Base-by-base conservation (phyloP, 495 filamentous ascomycete species). In the Opeltia flavorubescens region DNA sequence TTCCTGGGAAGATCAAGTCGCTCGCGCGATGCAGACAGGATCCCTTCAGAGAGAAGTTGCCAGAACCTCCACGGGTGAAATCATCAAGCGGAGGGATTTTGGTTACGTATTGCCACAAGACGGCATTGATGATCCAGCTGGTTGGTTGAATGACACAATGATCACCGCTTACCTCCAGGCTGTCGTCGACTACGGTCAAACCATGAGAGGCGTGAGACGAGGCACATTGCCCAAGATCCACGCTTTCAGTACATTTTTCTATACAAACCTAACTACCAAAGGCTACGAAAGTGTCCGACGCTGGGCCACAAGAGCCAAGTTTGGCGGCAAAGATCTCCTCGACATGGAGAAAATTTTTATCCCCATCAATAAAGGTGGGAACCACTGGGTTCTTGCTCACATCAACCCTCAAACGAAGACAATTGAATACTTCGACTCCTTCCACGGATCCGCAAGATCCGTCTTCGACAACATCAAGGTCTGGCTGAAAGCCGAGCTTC, bases 71-170 rank as follows among this genome's bases (percentile, higher is more conserved):
- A 67, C 73, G 17, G 80, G 80, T 5, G 71, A 74, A 4, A 61
- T 69, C 2, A 59, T 93, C 7, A 71, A 57, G 17, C 62, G 67
- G 4, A 68, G 69, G 43, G 84, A 89, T 52, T 80, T 94, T 29
- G 61, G 61, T 20, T 65, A 72, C 62, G 62, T 81, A 50, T 47
- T 57, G 21, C 55, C 59, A 7, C 46, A 54, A 27, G 20, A 44
- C 11, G 48, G 48, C 5, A 44, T 48, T 13, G 52, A 55, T 15
- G 61, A 62, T 12, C 46, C 60, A 2, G 55, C 59, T 7, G 66
- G 62, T 0, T 95, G 87, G 87, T 65, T 95, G 0, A 91, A 94
- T 54, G 86, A 94, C 59, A 81, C 88, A 44, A 72, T 85, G 17
- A 80, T 94, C 54, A 86, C 84, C 50, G 70, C 74, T 2, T 80